These are phyloP conservation scores for Talaromyces proteolyticus DNA, from an alignment of 495 filamentous ascomycete species.

Conservation along the genomic window DNA sequence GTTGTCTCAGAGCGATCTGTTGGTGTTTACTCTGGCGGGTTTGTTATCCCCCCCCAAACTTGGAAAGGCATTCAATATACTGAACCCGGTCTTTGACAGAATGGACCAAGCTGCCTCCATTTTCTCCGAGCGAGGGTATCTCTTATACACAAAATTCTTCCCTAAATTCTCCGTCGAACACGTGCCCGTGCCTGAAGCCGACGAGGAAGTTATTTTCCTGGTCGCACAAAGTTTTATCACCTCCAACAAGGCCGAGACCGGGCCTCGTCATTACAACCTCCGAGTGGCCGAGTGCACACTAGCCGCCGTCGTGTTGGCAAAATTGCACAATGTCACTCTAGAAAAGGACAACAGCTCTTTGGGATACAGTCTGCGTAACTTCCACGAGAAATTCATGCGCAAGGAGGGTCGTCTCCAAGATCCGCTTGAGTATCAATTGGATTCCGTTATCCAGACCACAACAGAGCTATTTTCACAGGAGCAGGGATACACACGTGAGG, in stretches of 20 bases:
- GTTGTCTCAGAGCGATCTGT: slow-evolving; percentile 92
- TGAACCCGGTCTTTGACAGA: slow-evolving; percentile 20
- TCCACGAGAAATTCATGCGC: slow-evolving; percentile 75
- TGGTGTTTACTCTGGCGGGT: slow-evolving; percentile 94
- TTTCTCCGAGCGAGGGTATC: slow-evolving; percentile 77
- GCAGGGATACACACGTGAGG: slow-evolving; percentile 81
- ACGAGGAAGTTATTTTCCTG: slow-evolving; percentile 82
- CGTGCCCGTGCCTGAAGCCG: slow-evolving; percentile 76
- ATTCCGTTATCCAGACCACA: slow-evolving; percentile 58
- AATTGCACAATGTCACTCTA: slow-evolving; percentile 56
- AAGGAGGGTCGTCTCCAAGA: slow-evolving; percentile 49
- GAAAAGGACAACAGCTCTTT: slow-evolving; percentile 78
- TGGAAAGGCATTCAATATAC: neutral
- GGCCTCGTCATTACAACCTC: slow-evolving; percentile 90
- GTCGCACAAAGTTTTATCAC: slow-evolving; percentile 92
- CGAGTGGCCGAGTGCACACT: slow-evolving; percentile 93
- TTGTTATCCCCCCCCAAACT: slow-evolving; percentile 22
- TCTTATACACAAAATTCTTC: slow-evolving; percentile 85
- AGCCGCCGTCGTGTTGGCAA: slow-evolving; percentile 70
- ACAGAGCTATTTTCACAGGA: slow-evolving; percentile 61
- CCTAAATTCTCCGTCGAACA: slow-evolving; percentile 70
- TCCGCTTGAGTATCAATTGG: slow-evolving; percentile 59
- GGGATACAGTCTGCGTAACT: slow-evolving; percentile 74
- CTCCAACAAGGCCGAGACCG: slow-evolving; percentile 90
- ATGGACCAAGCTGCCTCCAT: slow-evolving; percentile 99